Evolutionary conservation across 495 filamentous ascomycete genomes (phyloP), one percentile per base, ranked within the genome.

Genomic region (Penicillium canescens): DNA sequence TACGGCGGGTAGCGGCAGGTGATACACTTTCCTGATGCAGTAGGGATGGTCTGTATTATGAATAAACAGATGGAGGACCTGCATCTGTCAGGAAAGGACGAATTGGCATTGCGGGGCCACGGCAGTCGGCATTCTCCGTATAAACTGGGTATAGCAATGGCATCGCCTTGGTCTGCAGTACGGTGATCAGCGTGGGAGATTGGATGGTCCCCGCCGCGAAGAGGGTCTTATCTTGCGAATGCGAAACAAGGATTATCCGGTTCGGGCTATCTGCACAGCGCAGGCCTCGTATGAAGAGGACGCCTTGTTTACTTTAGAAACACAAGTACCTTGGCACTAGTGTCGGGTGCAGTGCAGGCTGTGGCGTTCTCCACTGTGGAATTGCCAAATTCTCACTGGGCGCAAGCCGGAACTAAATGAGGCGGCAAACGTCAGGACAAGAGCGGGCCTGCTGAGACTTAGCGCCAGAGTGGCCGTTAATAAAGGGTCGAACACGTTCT

Each of bases 341-440:
- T 5, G 12, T 1, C 0, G 1, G 14, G 48, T 50, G 48, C 38
- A 50, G 14, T 18, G 12, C 28, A 42, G 39, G 20, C 12, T 16
- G 21, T 51, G 49, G 48, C 48, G 10, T 31, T 33, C 49, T 51
- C 49, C 49, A 51, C 48, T 37, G 9, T 12, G 1, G 31, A 42
- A 51, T 28, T 51, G 8, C 24, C 36, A 41, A 18, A 13, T 7
- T 51, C 31, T 28, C 18, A 46, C 16, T 46, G 34, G 45, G 11
- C 11, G 40, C 10, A 23, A 12, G 5, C 33, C 21, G 14, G 1
- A 6, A 46, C 31, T 20, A 46, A 35, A 33, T 46, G 11, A 46
- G 16, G 31, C 31, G 6, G 31, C 16, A 21, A 16, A 36, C 21
- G 34, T 18, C 44, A 23, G 44, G 43, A 18, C 31, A 23, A 31